Conservation (phyloP, 345 rosid genomes). For the Iberis pinnata region DNA sequence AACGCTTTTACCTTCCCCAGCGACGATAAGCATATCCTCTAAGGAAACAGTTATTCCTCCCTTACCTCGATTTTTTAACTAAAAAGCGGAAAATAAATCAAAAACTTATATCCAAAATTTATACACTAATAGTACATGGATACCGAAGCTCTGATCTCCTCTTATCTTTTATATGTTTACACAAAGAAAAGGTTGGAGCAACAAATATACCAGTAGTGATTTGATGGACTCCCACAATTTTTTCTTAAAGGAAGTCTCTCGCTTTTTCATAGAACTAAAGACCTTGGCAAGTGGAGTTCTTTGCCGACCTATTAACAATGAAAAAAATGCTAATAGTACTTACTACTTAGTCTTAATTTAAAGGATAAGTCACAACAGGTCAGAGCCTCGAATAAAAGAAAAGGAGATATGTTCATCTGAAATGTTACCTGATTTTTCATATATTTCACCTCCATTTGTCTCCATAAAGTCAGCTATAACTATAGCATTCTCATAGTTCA, state of each 20-base stretch:
- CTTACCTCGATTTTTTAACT: slow-evolving; percentile 43
- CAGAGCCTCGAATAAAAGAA: slow-evolving; percentile 15
- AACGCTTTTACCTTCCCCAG: slow-evolving; percentile 34
- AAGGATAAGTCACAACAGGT: slow-evolving; percentile 1
- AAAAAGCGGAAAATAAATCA: slow-evolving; percentile 22
- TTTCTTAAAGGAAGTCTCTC: slow-evolving; percentile 55
- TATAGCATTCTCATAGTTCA: slow-evolving; percentile 35
- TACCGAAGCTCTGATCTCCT: background rate
- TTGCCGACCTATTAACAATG: slow-evolving; percentile 40
- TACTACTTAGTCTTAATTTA: background rate
- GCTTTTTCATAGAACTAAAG: slow-evolving; percentile 49
- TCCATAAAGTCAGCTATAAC: slow-evolving; percentile 41
- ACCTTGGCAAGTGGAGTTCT: slow-evolving; percentile 42
- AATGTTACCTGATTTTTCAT: slow-evolving; percentile 33
- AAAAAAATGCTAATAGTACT: slow-evolving; percentile 16
- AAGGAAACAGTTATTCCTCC: slow-evolving; percentile 32
- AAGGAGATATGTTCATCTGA: background rate
- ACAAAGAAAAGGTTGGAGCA: slow-evolving; percentile 14
- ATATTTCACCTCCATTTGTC: slow-evolving; percentile 29
- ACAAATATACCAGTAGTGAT: slow-evolving; percentile 41
- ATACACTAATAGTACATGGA: background rate
- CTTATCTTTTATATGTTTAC: background rate
- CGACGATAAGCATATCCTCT: slow-evolving; percentile 53
- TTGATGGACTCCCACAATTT: slow-evolving; percentile 42
- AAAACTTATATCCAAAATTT: background rate